Conservation (phyloP, 768 basidiomycete genomes). For the Macrocybe gigantea region DNA sequence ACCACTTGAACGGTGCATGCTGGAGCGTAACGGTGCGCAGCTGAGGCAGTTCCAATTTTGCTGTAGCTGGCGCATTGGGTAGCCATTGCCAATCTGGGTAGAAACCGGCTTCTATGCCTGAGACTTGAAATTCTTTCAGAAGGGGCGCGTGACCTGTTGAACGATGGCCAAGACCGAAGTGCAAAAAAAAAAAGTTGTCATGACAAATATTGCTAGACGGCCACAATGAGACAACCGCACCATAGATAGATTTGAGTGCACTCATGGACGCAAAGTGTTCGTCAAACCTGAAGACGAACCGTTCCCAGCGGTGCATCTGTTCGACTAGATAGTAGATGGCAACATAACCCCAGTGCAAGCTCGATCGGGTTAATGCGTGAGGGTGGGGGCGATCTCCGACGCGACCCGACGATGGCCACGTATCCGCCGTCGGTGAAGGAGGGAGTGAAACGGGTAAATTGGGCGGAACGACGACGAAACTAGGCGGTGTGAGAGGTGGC, state of each 20-base stretch:
- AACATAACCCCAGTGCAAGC: constrained; percentile 75
- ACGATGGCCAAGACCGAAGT: background rate
- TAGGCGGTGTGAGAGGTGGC: constrained; percentile 22
- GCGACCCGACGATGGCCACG: constrained; percentile 27
- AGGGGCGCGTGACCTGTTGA: constrained; percentile 63
- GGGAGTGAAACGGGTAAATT: constrained; percentile 32
- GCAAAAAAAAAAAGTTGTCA: constrained; percentile 3
- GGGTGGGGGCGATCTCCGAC: constrained; percentile 19
- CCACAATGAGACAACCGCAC: constrained; percentile 29
- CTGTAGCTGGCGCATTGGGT: constrained; percentile 39
- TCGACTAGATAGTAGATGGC: constrained; percentile 74
- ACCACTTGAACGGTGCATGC: constrained; percentile 74
- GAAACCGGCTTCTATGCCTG: constrained; percentile 57
- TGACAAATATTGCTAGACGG: background rate
- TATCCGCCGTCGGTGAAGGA: constrained; percentile 35
- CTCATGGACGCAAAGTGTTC: constrained; percentile 69
- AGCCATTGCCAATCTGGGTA: constrained; percentile 74
- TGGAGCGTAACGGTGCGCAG: constrained; percentile 59
- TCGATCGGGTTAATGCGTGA: constrained; percentile 27
- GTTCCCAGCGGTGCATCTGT: constrained; percentile 78
- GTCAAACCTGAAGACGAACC: constrained; percentile 77
- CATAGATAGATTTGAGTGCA: constrained; percentile 68
- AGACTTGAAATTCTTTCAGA: constrained; percentile 72
- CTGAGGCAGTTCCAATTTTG: constrained; percentile 34
- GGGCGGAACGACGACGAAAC: constrained; percentile 25